Base-by-base conservation (phyloP, 306 rosid genomes). In the Erythrophleum fordii region DNA sequence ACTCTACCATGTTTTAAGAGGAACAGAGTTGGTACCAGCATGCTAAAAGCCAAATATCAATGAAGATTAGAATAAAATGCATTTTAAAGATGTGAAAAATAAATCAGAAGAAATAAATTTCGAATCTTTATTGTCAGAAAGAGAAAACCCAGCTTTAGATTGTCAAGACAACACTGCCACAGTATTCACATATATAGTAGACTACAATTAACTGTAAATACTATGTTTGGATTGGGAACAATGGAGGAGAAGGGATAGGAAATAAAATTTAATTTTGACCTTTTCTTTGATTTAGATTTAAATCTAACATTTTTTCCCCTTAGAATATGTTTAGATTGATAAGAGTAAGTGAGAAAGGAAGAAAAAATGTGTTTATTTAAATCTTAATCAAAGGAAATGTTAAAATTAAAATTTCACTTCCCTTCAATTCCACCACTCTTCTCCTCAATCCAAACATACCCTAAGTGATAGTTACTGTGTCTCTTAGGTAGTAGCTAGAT, bases 11-110 rank as follows among this genome's bases (percentile, higher is more conserved):
- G 25, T 45, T 29, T 28, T 4, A 35, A 16, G 6, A 11, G 13
- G 23, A 44, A 77, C 17, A 72, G 58, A 59, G 37, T 59, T 58
- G 18, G 59, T 72, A 41, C 73, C 26, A 48, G 51, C 25, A 69
- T 59, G 67, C 68, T 74, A 68, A 12, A 41, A 65, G 60, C 46
- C 14, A 60, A 81, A 72, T 25, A 66, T 78, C 52, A 74, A 46
- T 10, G n/a, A 59, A 44, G 53, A 59, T 28, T 14, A 17, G 62
- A 76, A 75, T 34, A 37, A 82, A 73, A 29, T 29, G 26, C 67
- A 53, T 44, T 39, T 67, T 48, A 70, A 75, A 55, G 51, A 62
- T 44, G 45, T 45, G 56, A 13, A 17, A 39, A 53, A n/a, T 20
- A 48, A 51, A 48, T 16, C 34, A 22, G 28, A 49, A 51, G 26